Percentiles rank a stretch among this genome's conserved stretches.
phyloP scores from a whole-genome alignment of 441 rosid species.

The Iberis amara region DNA sequence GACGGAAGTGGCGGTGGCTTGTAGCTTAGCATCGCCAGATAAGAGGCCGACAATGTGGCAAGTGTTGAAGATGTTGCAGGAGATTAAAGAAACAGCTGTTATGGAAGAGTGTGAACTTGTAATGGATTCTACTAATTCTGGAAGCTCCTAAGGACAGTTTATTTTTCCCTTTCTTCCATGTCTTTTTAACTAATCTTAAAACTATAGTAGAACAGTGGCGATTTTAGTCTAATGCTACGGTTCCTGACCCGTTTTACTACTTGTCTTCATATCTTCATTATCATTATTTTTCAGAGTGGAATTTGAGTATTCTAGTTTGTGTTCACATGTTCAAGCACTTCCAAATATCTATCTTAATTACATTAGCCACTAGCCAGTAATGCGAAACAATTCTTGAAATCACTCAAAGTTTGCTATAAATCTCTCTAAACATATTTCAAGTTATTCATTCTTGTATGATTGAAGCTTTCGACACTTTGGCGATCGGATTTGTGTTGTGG shows the following conservation, averaged over 20 bases:
- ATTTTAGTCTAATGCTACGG: constrained; percentile 25
- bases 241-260: constrained; percentile 10
- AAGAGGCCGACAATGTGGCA: constrained; percentile 95
- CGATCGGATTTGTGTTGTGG: too few species aligned
- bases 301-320: background rate
- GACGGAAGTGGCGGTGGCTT: constrained; percentile 59
- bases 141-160: constrained; percentile 20
- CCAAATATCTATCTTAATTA: too few species aligned
- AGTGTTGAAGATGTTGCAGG: constrained; percentile 80
- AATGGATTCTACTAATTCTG: constrained; percentile 29
- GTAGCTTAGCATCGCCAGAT: constrained; percentile 62
- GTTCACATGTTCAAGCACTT: too few species aligned
- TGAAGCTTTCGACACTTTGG: too few species aligned
- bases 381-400: too few species aligned
- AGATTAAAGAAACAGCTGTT: constrained; percentile 62
- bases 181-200: constrained; percentile 20
- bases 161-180: background rate
- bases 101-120: constrained; percentile 42
- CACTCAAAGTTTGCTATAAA: too few species aligned
- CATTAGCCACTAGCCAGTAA: too few species aligned
- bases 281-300: background rate
- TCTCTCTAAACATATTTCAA: too few species aligned
- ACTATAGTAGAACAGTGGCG: constrained; percentile 20
- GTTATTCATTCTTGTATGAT: too few species aligned
- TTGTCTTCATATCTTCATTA: background rate